Evolutionary conservation across 306 rosid genomes (phyloP).

Genomic region (Heteromeles arbutifolia): DNA sequence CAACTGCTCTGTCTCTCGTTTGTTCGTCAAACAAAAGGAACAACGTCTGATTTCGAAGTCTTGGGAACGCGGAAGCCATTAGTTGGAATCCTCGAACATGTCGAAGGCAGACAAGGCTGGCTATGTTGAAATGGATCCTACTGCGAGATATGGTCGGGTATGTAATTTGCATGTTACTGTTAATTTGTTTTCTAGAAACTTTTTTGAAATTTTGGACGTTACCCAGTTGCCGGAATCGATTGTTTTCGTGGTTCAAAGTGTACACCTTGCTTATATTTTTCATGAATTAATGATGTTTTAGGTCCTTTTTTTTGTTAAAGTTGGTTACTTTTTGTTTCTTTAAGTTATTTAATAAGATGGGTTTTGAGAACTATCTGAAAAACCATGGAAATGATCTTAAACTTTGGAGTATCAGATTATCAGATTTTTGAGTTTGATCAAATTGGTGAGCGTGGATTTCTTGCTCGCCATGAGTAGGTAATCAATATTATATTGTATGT

Average conservation of each 20-base stretch:
- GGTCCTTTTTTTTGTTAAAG: not conserved
- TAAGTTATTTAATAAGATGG: not conserved
- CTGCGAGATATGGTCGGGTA: conserved; percentile 78
- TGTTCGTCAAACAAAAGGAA: not conserved
- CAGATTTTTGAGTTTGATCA: not conserved
- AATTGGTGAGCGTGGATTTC: not conserved
- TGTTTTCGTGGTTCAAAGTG: not conserved
- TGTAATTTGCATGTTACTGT: conserved; percentile 15
- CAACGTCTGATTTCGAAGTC: not conserved
- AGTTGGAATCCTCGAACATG: not conserved
- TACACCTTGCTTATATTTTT: not conserved
- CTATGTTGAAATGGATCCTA: conserved; percentile 69
- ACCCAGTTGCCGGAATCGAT: not conserved
- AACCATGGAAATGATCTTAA: conserved; percentile 1
- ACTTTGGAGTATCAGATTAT: not conserved
- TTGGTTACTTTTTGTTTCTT: not conserved
- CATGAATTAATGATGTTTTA: not conserved
- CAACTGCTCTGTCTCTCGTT: not conserved
- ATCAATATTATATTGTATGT: not conserved
- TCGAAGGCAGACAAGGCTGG: conserved; percentile 9
- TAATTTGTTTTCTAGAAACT: not conserved
- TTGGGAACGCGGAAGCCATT: not conserved
- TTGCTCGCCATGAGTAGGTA: not conserved
- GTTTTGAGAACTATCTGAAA: not conserved
- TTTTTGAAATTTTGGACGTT: no score